phyloP scores from a whole-genome alignment of 306 rosid genomes.

The Prunus mume region DNA sequence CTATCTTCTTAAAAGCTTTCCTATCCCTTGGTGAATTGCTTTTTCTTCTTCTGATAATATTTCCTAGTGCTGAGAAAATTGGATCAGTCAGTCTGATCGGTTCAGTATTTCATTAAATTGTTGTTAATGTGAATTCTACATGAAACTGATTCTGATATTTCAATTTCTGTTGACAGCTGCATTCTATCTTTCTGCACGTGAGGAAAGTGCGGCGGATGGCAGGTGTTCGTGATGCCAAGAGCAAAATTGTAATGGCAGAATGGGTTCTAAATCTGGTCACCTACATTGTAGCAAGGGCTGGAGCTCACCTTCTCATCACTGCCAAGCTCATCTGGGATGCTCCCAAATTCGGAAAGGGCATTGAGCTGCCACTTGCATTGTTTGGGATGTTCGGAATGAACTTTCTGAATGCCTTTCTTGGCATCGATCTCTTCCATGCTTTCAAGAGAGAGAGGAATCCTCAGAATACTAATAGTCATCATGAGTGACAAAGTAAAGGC shows the following conservation, averaged over 20 bases:
- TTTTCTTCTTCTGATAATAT: background rate
- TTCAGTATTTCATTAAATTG: background rate
- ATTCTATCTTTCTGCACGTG: constrained; percentile 79
- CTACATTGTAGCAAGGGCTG: constrained; percentile 60
- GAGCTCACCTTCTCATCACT: constrained; percentile 71
- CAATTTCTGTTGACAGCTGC: constrained; percentile 57
- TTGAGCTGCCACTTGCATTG: constrained; percentile 85
- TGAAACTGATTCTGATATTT: constrained; percentile 19
- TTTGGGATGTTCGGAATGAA: constrained; percentile 93
- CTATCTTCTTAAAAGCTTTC: background rate
- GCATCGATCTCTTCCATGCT: constrained; percentile 77
- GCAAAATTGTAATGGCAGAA: constrained; percentile 53
- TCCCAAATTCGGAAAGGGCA: constrained; percentile 64
- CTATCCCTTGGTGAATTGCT: background rate
- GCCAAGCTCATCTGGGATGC: constrained; percentile 73
- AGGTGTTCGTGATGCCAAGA: constrained; percentile 56
- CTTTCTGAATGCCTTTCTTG: constrained; percentile 71
- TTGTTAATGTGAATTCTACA: background rate
- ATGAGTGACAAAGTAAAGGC: constrained; percentile 40
- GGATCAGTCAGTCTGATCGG: background rate
- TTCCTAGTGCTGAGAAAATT: background rate
- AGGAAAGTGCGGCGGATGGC: constrained; percentile 84
- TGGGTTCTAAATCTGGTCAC: constrained; percentile 86
- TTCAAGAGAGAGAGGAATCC: constrained; percentile 58
- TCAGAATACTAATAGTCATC: constrained; percentile 19